Evolutionary conservation across 192 early-diverging fungal genomes (phyloP), one percentile per base, ranked within the genome.

Genomic region (Mortierella claussenii): DNA sequence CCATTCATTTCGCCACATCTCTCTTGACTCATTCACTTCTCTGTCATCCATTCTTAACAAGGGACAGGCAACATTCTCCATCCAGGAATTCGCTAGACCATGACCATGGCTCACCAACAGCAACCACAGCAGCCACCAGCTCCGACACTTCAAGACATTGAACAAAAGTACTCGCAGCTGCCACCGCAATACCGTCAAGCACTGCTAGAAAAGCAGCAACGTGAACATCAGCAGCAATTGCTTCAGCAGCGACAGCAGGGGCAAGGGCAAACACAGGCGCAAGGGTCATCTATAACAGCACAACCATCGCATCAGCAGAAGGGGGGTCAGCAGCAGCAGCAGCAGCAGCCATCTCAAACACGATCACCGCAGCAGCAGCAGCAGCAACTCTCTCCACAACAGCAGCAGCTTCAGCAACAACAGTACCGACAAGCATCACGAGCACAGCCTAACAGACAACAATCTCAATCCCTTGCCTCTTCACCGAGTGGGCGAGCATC

Each of bases 101-200:
- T 17, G 17, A 42, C 17, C 40, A 42, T 8, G 8, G 17, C 17
- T 11, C 57, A 61, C 20, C 56, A 58, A 30, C 49, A 58, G 21
- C 26, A 44, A 18, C 40, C 21, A 18, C 24, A 57, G 47, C 69
- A 63, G 34, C 34, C 51, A n/a, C 40, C 59, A 37, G 48, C 63
- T 12, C 71, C 63, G 20, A 75, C 62, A 0, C 18, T 75, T 17
- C 42, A 65, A 1, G 63, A 75, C 34, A 65, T 75, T 46, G 55
- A 60, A 43, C 55, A 49, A 31, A 51, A 75, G 27, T 45, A 66
- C 50, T 60, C 62, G 6, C 71, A 75, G 36, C 52, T 75, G 1
- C 71, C 71, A 20, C 71, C 71, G 10, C 71, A 75, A n/a, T 75
- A 75, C 23, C 71, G 63, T 28, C 71, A 75, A 17, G 71, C 71